Evolutionary conservation across 1,284 basidiomycete genomes (phyloP).

Genomic region (Microbotryum violaceum): DNA sequence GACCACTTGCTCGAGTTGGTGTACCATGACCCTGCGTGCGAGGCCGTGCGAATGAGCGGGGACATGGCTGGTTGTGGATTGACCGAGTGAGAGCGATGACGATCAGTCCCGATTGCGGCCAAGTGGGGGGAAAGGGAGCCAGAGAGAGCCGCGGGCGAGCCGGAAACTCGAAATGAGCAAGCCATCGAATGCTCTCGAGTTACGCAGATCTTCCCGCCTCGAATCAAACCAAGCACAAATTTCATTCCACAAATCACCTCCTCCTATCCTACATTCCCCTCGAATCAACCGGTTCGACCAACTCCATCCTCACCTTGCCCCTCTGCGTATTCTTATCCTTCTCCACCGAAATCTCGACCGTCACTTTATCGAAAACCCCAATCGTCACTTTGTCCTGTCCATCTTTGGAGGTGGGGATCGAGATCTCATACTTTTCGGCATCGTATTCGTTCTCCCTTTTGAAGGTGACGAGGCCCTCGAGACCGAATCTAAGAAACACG

Average conservation of each 20-base stretch:
- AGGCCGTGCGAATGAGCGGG: slow-evolving; percentile 46
- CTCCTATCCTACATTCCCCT: slow-evolving; percentile 4
- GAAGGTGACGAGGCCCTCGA: slow-evolving; percentile 91
- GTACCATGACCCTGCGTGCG: slow-evolving; percentile 91
- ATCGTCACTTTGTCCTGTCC: slow-evolving; percentile 52
- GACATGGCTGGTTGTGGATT: too few relatives aligned
- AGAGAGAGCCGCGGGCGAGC: too few relatives aligned
- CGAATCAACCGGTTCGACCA: slow-evolving; percentile 52
- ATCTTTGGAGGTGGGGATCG: slow-evolving; percentile 30
- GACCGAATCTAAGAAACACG: slow-evolving; percentile 58
- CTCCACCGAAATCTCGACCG: slow-evolving; percentile 80
- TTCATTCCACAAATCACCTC: too few relatives aligned
- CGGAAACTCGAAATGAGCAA: too few relatives aligned
- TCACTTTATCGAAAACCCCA: slow-evolving; percentile 80
- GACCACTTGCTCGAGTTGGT: slow-evolving; percentile 54
- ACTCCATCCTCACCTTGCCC: slow-evolving; percentile 80
- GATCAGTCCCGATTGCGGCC: too few relatives aligned
- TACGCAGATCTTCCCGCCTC: too few relatives aligned
- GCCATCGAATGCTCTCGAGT: too few relatives aligned
- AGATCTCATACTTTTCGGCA: slow-evolving; percentile 77
- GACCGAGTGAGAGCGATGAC: too few relatives aligned
- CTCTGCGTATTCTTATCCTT: slow-evolving; percentile 92
- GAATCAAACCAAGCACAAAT: too few relatives aligned
- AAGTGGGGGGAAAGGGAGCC: too few relatives aligned
- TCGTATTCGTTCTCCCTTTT: slow-evolving; percentile 81